Percentiles rank a stretch among this genome's conserved stretches.
phyloP scores from a whole-genome alignment of 257 asterid genomes.

The Catharanthus roseus region DNA sequence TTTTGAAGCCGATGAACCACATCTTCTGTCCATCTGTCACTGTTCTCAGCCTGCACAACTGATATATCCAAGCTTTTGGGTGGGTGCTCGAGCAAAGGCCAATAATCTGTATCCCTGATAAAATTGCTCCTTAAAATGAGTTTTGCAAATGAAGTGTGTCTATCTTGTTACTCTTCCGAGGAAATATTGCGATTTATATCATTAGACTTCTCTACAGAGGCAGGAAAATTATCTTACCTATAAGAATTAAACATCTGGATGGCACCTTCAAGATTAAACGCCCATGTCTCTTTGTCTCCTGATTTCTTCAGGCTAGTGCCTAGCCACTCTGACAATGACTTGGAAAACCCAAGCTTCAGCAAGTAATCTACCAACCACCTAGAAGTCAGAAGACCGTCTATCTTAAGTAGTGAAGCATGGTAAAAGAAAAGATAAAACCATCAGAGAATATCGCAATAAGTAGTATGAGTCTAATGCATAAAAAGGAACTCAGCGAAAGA shows the following conservation, averaged over 20 bases:
- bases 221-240: conserved; percentile 34
- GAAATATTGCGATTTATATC: background rate
- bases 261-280: conserved; percentile 86
- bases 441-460: background rate
- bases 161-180: background rate
- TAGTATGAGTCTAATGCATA: background rate
- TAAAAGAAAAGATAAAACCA: background rate
- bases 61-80: conserved; percentile 67
- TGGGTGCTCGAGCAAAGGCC: conserved; percentile 60
- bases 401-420: background rate
- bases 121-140: background rate
- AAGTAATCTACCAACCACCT: conserved; percentile 97
- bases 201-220: background rate
- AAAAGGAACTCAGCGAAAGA: background rate
- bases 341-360: conserved; percentile 78
- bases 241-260: conserved; percentile 81
- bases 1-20: conserved; percentile 49
- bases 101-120: conserved; percentile 67
- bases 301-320: conserved; percentile 89
- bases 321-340: conserved; percentile 79
- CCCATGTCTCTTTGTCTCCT: conserved; percentile 65
- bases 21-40: conserved; percentile 74
- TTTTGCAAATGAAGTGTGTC: background rate
- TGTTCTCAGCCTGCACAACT: conserved; percentile 74
- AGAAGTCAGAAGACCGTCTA: conserved; percentile 10